Base-by-base conservation (phyloP, 345 rosid species). In the Excoecaria agallocha region DNA sequence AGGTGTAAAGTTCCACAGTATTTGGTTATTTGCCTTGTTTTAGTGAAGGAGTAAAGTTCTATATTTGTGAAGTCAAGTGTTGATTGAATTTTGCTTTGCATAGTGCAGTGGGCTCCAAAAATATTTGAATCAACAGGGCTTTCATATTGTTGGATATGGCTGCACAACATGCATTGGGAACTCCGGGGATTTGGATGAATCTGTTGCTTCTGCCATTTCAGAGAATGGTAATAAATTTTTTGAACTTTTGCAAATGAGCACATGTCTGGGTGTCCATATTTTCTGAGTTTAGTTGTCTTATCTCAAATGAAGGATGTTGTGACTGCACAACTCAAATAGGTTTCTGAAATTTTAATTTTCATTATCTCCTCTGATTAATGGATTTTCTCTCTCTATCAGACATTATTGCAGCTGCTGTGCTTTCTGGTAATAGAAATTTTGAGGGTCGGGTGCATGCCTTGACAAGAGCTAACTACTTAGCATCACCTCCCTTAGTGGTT, bases 151-250 rank as follows among this genome's bases (percentile, higher is more conserved):
- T 45, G 99, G 99, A 54, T 95, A 95, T 71, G 99, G 99, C 66
- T 95, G 99, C 83, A 95, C 99, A 68, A 95, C 99, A 20, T 95
- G 99, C 81, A 95, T 95, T 79, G 99, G 99, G 24, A 95, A 95
- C 79, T 95, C 99, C 39, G 99, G 99, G 71, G 99, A 95, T 5
- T 76, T 96, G 81, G 87, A 96, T 82, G 99, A 93, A 80, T 85
- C 96, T 59, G 97, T 96, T 82, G 96, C 93, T 66, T 87, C 97
- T 74, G 91, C 96, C 63, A 93, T 96, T 82, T 77, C 98, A 46
- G 96, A 96, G 77, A 93, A 93, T 79, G 99, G 98, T 91, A 87
- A 60, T 45, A 43, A 43, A 43, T 43, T 43, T 10, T 43, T 3
- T 6, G 48, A 4, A 43, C 48, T 43, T 43, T 1, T 43, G 48